A percentile compares a stretch with the other conserved stretches of the same genome.
Evolutionary conservation across 2,329 filamentous ascomycete genomes (phyloP).

Genomic region (Aspergillus awamori): DNA sequence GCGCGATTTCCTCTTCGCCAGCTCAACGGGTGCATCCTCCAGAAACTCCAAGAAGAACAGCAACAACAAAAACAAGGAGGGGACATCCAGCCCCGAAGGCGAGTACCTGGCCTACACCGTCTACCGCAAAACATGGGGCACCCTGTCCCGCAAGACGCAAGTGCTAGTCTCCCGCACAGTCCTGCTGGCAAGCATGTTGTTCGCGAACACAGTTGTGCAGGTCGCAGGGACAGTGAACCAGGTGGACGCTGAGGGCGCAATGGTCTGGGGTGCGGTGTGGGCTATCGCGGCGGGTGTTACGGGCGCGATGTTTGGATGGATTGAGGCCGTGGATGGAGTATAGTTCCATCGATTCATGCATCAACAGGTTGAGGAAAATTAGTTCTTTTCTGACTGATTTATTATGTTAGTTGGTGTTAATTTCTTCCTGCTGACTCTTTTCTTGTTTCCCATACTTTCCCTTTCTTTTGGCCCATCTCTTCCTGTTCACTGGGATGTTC

Average conservation of each 20-base stretch:
- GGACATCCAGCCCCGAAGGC: constrained; percentile 58
- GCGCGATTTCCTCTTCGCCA: constrained; percentile 73
- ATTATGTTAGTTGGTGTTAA: too few relatives aligned
- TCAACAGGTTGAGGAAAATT: background rate
- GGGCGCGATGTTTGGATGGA: constrained; percentile 42
- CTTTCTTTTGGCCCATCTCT: too few relatives aligned
- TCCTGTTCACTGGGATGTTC: too few relatives aligned
- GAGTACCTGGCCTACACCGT: constrained; percentile 74
- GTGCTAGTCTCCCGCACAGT: constrained; percentile 66
- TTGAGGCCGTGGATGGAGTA: constrained; percentile 44
- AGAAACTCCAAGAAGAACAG: constrained; percentile 48
- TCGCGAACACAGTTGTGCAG: constrained; percentile 64
- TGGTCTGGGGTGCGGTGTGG: constrained; percentile 75
- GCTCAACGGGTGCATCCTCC: constrained; percentile 49
- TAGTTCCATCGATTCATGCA: constrained; percentile 14
- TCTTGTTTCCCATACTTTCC: too few relatives aligned
- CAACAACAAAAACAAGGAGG: constrained; percentile 48
- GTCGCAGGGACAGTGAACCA: constrained; percentile 69
- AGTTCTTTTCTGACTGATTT: background rate
- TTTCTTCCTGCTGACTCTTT: too few relatives aligned
- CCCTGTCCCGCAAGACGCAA: constrained; percentile 61
- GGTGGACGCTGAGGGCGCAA: constrained; percentile 69
- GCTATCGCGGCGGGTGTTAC: constrained; percentile 51
- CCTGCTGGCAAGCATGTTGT: constrained; percentile 49
- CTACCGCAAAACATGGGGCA: constrained; percentile 61